A percentile compares a stretch with the other conserved stretches of the same genome.
Conservation (phyloP, 352 stramenopile species). For the Phytophthora pinifolia region DNA sequence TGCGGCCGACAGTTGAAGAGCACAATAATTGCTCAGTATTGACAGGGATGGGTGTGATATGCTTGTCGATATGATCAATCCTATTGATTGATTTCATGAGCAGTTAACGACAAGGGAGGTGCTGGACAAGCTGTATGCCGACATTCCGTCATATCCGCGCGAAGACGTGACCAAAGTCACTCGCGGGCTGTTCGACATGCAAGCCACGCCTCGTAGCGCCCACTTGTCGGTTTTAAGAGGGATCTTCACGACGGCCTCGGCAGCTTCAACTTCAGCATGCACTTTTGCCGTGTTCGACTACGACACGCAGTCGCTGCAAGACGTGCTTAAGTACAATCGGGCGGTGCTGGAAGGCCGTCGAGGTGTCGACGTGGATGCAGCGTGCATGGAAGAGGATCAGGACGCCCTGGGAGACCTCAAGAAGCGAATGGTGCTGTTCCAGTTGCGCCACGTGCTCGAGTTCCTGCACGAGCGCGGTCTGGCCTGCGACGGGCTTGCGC, state of each 20-base stretch:
- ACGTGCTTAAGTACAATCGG: slow-evolving; percentile 75
- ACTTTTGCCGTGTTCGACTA: slow-evolving; percentile 69
- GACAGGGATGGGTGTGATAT: too few relatives aligned
- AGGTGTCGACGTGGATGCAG: slow-evolving; percentile 21
- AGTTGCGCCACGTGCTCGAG: slow-evolving; percentile 46
- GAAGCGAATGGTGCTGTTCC: slow-evolving; percentile 70
- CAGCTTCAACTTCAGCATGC: slow-evolving; percentile 17
- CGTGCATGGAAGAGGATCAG: slow-evolving; percentile 14
- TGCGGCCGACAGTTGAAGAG: slow-evolving; percentile 2
- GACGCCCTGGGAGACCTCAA: slow-evolving; percentile 52
- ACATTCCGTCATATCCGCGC: slow-evolving; percentile 45
- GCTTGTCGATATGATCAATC: neutral
- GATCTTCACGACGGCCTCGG: slow-evolving; percentile 19
- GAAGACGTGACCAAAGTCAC: slow-evolving; percentile 18
- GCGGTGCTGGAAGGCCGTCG: slow-evolving; percentile 43
- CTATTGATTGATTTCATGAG: neutral
- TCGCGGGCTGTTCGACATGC: slow-evolving; percentile 23
- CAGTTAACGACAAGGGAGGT: slow-evolving; percentile 28
- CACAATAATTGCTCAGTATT: slow-evolving; percentile 9
- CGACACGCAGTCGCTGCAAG: slow-evolving; percentile 58
- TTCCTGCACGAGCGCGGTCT: slow-evolving; percentile 50
- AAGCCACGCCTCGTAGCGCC: slow-evolving; percentile 26
- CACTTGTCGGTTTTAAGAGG: slow-evolving; percentile 46
- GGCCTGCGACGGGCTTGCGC: slow-evolving; percentile 42
- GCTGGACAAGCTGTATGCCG: slow-evolving; percentile 49